A percentile compares a stretch with the other conserved stretches of the same genome.
Evolutionary conservation across 441 rosid species (phyloP).

Genomic region (Theobroma grandiflorum): DNA sequence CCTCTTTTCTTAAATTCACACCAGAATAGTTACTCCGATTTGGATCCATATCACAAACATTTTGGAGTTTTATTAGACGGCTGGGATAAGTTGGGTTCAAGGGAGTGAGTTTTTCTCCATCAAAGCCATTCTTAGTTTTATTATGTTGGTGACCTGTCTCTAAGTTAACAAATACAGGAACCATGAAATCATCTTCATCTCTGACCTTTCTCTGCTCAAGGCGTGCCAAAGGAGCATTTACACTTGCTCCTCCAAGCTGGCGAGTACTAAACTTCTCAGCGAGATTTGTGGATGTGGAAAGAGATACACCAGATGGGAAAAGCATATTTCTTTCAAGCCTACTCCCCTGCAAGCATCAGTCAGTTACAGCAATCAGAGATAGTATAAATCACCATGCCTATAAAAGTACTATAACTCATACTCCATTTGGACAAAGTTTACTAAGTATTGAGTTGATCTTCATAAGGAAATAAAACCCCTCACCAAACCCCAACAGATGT

Average conservation of each 20-base stretch:
- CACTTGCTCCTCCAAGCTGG: slow-evolving; percentile 44
- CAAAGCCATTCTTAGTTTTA: slow-evolving; percentile 40
- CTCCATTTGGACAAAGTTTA: neutral
- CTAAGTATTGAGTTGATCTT: neutral
- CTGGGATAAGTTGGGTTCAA: slow-evolving; percentile 24
- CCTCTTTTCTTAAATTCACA: slow-evolving; percentile 38
- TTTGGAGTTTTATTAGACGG: slow-evolving; percentile 31
- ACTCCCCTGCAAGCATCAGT: slow-evolving; percentile 49
- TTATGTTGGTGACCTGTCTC: slow-evolving; percentile 40
- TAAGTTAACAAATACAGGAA: slow-evolving; percentile 68
- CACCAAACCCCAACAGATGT: neutral
- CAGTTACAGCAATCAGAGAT: slow-evolving; percentile 5
- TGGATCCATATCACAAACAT: slow-evolving; percentile 27
- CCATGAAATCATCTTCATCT: slow-evolving; percentile 79
- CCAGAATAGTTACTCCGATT: slow-evolving; percentile 31
- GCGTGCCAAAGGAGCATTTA: slow-evolving; percentile 39
- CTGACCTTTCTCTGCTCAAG: slow-evolving; percentile 51
- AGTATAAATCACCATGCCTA: neutral
- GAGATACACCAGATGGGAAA: slow-evolving; percentile 40
- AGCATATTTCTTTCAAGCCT: slow-evolving; percentile 48
- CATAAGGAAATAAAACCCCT: neutral
- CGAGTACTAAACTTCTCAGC: slow-evolving; percentile 47
- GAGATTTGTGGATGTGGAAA: slow-evolving; percentile 37
- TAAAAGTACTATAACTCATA: neutral
- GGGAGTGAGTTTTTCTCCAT: slow-evolving; percentile 35